Evolutionary conservation across 192 early-diverging fungal species (phyloP).

Genomic region (Coemansia sp.): DNA sequence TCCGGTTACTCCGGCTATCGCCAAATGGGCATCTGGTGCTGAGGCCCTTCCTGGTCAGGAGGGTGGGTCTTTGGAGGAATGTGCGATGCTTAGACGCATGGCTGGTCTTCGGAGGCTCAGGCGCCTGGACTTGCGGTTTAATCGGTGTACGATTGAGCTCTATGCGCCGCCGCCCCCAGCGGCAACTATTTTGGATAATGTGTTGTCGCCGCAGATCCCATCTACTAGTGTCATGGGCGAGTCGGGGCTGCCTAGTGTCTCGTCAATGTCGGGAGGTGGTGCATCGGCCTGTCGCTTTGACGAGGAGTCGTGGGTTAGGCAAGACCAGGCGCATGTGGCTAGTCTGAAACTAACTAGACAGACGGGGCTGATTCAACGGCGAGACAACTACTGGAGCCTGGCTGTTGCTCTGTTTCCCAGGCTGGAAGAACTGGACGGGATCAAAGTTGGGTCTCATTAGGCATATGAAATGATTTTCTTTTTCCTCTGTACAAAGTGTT

Average conservation of each 20-base stretch:
- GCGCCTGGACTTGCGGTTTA: slow-evolving; percentile 45
- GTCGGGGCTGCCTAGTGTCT: neutral
- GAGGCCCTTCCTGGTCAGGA: slow-evolving; percentile 15
- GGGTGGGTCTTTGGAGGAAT: slow-evolving; percentile 5
- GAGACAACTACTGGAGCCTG: slow-evolving; percentile 34
- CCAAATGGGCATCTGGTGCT: neutral
- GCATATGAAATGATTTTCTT: neutral
- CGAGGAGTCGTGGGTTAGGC: slow-evolving; percentile 41
- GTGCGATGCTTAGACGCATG: slow-evolving; percentile 13
- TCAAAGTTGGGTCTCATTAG: slow-evolving; percentile 30
- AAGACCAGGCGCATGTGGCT: slow-evolving; percentile 29
- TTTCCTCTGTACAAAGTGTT: neutral
- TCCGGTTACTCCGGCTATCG: neutral
- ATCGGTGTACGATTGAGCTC: slow-evolving; percentile 34
- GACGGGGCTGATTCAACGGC: slow-evolving; percentile 15
- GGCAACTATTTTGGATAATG: slow-evolving; percentile 23
- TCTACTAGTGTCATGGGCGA: slow-evolving; percentile 29
- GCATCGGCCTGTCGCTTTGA: slow-evolving; percentile 22
- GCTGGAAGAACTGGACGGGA: slow-evolving; percentile 45
- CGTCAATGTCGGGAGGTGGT: slow-evolving; percentile 8
- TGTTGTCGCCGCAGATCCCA: slow-evolving; percentile 36
- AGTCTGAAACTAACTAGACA: slow-evolving; percentile 30
- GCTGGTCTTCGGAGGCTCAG: slow-evolving; percentile 27
- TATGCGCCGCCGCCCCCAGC: slow-evolving; percentile 27
- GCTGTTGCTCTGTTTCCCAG: slow-evolving; percentile 31